These are phyloP conservation scores for Haberlea rhodopensis DNA, from an alignment of 257 asterid genomes.

Conservation along the genomic window DNA sequence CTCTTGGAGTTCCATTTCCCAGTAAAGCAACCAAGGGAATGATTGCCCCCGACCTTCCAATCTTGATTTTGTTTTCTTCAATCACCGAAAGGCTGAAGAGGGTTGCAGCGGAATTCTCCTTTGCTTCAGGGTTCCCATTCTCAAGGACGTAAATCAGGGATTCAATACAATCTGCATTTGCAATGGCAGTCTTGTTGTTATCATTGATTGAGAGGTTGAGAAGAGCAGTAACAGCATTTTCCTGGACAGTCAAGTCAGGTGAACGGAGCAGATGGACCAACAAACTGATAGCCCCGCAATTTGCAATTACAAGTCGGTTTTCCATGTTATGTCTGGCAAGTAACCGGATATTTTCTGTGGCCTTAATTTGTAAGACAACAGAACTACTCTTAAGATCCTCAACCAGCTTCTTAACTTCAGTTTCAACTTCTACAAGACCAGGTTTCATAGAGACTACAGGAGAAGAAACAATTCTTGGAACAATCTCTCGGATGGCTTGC, in stretches of 20 bases:
- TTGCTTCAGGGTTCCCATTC: constrained; percentile 77
- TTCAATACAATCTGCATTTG: constrained; percentile 66
- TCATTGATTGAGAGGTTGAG: constrained; percentile 75
- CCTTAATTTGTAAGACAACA: constrained; percentile 51
- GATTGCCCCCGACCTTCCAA: constrained; percentile 77
- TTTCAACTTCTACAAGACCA: constrained; percentile 63
- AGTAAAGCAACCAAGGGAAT: constrained; percentile 73
- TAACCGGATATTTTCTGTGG: constrained; percentile 60
- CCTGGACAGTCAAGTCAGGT: constrained; percentile 52
- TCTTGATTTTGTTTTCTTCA: constrained; percentile 71
- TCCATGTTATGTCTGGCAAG: constrained; percentile 74
- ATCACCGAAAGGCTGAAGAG: constrained; percentile 82
- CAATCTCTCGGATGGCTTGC: constrained; percentile 60
- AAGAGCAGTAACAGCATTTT: constrained; percentile 82
- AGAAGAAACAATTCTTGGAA: constrained; percentile 54
- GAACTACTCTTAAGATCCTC: constrained; percentile 65
- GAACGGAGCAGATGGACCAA: constrained; percentile 62
- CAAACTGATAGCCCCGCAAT: constrained; percentile 55
- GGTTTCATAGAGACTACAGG: constrained; percentile 59
- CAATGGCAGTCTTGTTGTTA: constrained; percentile 73
- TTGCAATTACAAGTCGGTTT: constrained; percentile 65
- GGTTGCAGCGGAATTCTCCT: constrained; percentile 82
- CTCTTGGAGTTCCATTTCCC: constrained; percentile 82
- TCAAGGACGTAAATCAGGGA: constrained; percentile 78
- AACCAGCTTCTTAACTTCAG: constrained; percentile 54